These are phyloP conservation scores for Monascus ruber DNA, from an alignment of 2,329 filamentous ascomycete genomes.

Conservation along the genomic window DNA sequence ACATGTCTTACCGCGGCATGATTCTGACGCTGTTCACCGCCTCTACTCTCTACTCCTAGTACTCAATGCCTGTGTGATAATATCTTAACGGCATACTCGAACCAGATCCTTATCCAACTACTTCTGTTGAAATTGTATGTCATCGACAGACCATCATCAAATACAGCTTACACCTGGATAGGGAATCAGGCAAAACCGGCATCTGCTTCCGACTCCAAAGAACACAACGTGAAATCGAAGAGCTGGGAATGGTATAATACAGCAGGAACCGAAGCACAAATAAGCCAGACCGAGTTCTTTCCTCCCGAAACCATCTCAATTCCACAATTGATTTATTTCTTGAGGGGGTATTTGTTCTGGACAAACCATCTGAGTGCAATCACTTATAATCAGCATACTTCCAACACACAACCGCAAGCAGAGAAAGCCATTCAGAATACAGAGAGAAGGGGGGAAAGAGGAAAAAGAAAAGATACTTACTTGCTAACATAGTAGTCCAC, in stretches of 20 bases:
- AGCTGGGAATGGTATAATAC: too few relatives aligned
- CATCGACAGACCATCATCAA: too few relatives aligned
- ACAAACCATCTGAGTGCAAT: conserved; percentile 33
- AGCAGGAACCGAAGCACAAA: too few relatives aligned
- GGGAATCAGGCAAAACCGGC: not conserved
- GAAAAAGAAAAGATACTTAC: conserved; percentile 20
- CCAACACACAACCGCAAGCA: not conserved
- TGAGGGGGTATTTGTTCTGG: conserved; percentile 39
- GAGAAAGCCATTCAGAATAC: too few relatives aligned
- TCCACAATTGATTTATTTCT: too few relatives aligned
- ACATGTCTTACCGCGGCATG: conserved; percentile 20
- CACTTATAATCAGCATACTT: conserved; percentile 5
- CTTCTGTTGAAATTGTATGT: too few relatives aligned
- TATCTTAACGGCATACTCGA: too few relatives aligned
- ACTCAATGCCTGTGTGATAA: too few relatives aligned
- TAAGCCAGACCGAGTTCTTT: too few relatives aligned
- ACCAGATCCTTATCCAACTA: too few relatives aligned
- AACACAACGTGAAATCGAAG: conserved; percentile 5
- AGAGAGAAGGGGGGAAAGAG: not conserved
- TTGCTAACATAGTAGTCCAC: conserved; percentile 41
- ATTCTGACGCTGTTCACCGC: conserved; percentile 26
- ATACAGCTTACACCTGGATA: too few relatives aligned
- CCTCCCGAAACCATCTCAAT: too few relatives aligned
- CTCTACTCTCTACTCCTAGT: conserved; percentile 6
- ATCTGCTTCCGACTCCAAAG: conserved; percentile 5